These are phyloP conservation scores for Scenedesmus sp. DNA, from an alignment of 163 green algal genomes.

Conservation along the genomic window DNA sequence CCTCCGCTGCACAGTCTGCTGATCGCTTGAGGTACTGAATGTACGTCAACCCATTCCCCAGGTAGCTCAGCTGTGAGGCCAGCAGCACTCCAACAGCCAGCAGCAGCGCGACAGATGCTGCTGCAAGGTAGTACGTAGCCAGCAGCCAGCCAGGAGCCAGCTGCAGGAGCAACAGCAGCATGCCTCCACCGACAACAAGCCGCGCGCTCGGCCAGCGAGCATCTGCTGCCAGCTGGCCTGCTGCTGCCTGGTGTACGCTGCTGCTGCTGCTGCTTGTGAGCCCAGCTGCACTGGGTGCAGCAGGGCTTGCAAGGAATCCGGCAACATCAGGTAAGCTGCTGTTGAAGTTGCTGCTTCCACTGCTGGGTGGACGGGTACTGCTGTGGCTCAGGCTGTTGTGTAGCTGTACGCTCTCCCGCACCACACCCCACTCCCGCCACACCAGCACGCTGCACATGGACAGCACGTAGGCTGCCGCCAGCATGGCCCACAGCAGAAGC, in stretches of 20 bases:
- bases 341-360: background rate
- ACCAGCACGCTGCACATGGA: conserved; percentile 4
- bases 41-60: conserved; percentile 40
- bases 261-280: background rate
- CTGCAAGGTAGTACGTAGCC: conserved; percentile 41
- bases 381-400: background rate
- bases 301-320: background rate
- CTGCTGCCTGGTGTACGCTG: background rate
- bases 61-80: conserved; percentile 37
- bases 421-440: conserved; percentile 4
- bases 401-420: background rate
- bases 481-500: conserved; percentile 61
- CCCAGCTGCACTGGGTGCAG: background rate
- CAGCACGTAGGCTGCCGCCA: conserved; percentile 36
- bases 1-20: background rate
- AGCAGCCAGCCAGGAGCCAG: conserved; percentile 42
- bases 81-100: conserved; percentile 40
- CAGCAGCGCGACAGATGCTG: background rate
- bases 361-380: background rate
- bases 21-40: conserved; percentile 20
- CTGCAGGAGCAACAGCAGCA: background rate
- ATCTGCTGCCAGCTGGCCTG: background rate
- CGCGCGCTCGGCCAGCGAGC: background rate
- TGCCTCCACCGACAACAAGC: background rate
- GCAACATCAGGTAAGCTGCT: background rate